Percentiles rank a stretch among this genome's conserved stretches.
phyloP scores from a whole-genome alignment of 106 monocot species.

The Chionographis japonica region DNA sequence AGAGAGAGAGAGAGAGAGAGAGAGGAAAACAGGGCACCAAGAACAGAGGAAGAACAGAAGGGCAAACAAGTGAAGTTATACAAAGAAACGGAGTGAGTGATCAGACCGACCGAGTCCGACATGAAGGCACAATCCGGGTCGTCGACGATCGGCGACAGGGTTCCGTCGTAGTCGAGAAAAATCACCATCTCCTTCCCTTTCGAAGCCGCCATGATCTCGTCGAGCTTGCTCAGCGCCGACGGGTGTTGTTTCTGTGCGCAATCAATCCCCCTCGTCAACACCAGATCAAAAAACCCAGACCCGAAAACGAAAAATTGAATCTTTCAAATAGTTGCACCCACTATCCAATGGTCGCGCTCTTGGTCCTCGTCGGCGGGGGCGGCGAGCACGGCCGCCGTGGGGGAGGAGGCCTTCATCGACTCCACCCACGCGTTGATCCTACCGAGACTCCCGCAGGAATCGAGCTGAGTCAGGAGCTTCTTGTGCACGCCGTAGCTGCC shows the following conservation, averaged over 20 bases:
- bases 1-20: background rate
- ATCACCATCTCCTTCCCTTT: slow-evolving; percentile 68
- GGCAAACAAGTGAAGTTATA: background rate
- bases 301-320: background rate
- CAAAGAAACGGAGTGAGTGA: background rate
- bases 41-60: background rate
- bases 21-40: too few species aligned
- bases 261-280: background rate
- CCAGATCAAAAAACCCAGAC: background rate
- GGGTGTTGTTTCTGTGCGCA: slow-evolving; percentile 36
- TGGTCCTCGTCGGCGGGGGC: slow-evolving; percentile 6
- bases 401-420: slow-evolving; percentile 62
- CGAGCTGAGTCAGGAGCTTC: slow-evolving; percentile 19
- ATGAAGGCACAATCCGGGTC: slow-evolving; percentile 85
- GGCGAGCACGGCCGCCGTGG: slow-evolving; percentile 19
- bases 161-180: slow-evolving; percentile 93
- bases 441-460: slow-evolving; percentile 6
- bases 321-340: slow-evolving; percentile 7
- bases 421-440: slow-evolving; percentile 39
- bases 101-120: slow-evolving; percentile 58
- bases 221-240: slow-evolving; percentile 63
- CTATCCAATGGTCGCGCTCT: slow-evolving; percentile 28
- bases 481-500: slow-evolving; percentile 3
- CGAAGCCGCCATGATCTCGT: slow-evolving; percentile 41
- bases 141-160: slow-evolving; percentile 80